Conservation (phyloP, 768 basidiomycete genomes). For the Hericium alpestre region DNA sequence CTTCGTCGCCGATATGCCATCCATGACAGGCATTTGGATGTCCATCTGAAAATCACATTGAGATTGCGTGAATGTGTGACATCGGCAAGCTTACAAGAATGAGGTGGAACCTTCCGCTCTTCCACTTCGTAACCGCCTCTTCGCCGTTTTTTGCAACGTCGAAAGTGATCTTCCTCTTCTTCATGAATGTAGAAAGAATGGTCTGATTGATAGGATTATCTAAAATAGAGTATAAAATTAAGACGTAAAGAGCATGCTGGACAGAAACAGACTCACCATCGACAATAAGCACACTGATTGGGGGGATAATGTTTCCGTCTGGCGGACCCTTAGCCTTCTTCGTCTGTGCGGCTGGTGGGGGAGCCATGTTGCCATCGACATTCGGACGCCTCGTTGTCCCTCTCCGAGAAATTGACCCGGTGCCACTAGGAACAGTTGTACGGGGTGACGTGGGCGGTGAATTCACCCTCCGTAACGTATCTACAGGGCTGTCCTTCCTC, state of each 20-base stretch:
- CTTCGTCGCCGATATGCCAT: constrained; percentile 94
- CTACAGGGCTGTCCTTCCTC: neutral
- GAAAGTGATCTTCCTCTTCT: constrained; percentile 89
- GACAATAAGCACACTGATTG: constrained; percentile 95
- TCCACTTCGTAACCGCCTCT: constrained; percentile 95
- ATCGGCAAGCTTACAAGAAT: constrained; percentile 60
- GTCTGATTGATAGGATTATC: constrained; percentile 99
- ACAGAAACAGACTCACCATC: constrained; percentile 55
- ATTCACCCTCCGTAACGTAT: neutral
- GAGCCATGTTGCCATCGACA: constrained; percentile 6
- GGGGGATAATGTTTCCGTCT: constrained; percentile 78
- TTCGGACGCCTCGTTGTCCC: constrained; percentile 18
- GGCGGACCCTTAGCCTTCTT: constrained; percentile 40
- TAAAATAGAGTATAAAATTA: constrained; percentile 36
- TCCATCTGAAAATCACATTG: constrained; percentile 66
- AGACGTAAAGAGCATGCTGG: neutral
- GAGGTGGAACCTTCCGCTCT: constrained; percentile 84
- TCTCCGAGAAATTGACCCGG: neutral
- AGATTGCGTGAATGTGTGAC: neutral
- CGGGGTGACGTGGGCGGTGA: neutral
- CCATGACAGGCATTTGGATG: constrained; percentile 99
- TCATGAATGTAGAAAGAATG: constrained; percentile 94
- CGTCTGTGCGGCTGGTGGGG: constrained; percentile 13
- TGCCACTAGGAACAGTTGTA: neutral
- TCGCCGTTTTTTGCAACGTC: constrained; percentile 90